phyloP scores from a whole-genome alignment of 176 grass and related monocot genomes.

The Dendrocalamus sinicus region DNA sequence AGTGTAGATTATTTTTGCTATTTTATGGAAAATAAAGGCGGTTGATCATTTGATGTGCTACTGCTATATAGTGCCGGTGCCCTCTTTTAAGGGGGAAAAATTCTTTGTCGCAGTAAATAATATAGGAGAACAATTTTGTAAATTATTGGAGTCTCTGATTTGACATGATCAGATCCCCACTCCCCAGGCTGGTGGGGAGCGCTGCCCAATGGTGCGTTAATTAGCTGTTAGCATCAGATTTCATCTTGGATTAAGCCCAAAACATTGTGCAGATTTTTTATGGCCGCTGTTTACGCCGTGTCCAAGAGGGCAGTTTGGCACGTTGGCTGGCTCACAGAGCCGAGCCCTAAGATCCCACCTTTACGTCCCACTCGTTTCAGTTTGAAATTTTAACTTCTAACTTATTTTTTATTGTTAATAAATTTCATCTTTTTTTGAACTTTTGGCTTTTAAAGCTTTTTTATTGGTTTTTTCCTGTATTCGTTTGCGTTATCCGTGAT shows the following conservation, averaged over 20 bases:
- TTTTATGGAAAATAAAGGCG: neutral
- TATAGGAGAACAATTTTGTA: neutral
- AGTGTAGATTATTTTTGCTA: neutral
- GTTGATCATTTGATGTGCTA: neutral
- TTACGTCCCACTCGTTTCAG: too few species aligned
- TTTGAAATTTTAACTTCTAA: accelerated
- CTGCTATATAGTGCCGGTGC: neutral
- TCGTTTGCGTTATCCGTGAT: too few species aligned
- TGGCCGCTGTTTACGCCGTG: neutral
- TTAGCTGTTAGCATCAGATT: neutral
- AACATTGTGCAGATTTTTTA: neutral
- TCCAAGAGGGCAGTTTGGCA: neutral
- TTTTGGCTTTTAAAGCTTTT: too few species aligned
- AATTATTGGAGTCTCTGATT: neutral
- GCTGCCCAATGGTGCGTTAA: neutral
- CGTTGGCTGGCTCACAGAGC: neutral
- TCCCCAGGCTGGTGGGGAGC: slow-evolving; percentile 5
- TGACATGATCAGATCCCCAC: neutral
- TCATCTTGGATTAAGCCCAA: neutral
- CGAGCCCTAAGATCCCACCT: too few species aligned
- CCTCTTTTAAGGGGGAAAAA: neutral
- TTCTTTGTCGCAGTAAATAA: neutral
- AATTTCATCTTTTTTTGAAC: too few species aligned
- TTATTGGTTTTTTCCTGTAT: too few species aligned
- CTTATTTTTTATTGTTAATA: too few species aligned